Conservation (phyloP, 208 protist species). For the Trypanosoma grayi region DNA sequence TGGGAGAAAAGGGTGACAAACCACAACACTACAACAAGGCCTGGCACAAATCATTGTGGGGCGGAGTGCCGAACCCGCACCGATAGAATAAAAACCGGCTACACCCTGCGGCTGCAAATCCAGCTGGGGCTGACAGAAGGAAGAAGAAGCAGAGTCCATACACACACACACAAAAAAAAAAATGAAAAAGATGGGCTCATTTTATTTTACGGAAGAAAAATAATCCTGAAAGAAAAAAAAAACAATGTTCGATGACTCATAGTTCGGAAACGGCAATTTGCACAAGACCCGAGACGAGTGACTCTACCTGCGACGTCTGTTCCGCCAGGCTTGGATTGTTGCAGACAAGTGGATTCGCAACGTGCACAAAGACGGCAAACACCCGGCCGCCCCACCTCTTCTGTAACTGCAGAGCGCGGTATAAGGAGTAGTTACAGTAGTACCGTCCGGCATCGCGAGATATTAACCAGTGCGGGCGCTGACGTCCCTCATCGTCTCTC, state of each 20-base stretch:
- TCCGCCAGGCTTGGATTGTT: conserved; percentile 15
- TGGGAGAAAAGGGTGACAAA: too few relatives aligned
- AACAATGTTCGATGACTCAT: too few relatives aligned
- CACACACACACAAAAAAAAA: conserved; percentile 10
- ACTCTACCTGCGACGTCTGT: conserved; percentile 12
- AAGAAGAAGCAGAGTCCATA: conserved; percentile 11
- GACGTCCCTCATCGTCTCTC: conserved; percentile 14
- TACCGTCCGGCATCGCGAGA: conserved; percentile 65
- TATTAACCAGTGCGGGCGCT: conserved; percentile 38
- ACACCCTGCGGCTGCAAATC: too few relatives aligned
- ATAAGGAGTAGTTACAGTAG: conserved; percentile 73
- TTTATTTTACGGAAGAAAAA: conserved; percentile 15
- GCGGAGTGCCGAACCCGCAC: too few relatives aligned
- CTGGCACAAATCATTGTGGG: too few relatives aligned
- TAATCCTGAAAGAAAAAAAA: conserved; percentile 19
- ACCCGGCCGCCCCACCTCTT: conserved; percentile 35
- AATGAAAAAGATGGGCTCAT: too few relatives aligned
- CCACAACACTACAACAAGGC: too few relatives aligned
- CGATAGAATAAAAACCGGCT: conserved; percentile 2
- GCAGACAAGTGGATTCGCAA: conserved; percentile 30
- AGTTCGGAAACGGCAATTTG: too few relatives aligned
- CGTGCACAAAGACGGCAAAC: conserved; percentile 53
- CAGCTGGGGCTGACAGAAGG: too few relatives aligned
- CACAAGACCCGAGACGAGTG: conserved; percentile 13
- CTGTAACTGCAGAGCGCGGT: conserved; percentile 47